Conservation (phyloP, 2,329 filamentous ascomycete genomes). For the Epichloe amarillans region DNA sequence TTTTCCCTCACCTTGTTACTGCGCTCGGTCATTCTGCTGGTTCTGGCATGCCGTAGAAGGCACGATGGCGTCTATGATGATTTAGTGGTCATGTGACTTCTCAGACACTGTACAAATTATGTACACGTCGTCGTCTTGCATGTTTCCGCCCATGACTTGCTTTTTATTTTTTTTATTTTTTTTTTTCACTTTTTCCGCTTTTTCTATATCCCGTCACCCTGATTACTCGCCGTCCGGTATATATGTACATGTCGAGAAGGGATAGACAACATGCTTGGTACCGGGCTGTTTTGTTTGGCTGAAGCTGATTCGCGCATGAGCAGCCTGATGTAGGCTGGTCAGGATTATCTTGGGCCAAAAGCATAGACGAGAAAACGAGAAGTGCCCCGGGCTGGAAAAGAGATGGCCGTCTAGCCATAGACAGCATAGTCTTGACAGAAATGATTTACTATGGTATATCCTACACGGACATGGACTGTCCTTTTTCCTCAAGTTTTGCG, state of each 20-base stretch:
- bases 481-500: too few relatives aligned
- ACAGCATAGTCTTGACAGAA: neutral
- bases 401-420: neutral
- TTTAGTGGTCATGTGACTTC: neutral
- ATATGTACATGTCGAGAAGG: neutral
- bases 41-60: neutral
- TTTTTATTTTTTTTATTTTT: neutral
- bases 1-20: neutral
- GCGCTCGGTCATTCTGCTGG: neutral
- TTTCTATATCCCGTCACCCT: neutral
- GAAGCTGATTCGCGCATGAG: neutral
- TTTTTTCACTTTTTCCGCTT: neutral
- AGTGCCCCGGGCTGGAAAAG: neutral
- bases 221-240: neutral
- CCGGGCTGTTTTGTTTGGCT: neutral
- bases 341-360: neutral
- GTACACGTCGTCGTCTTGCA: neutral
- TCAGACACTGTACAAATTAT: neutral
- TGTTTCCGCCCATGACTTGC: neutral
- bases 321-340: neutral
- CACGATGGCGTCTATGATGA: conserved; percentile 3
- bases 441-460: neutral
- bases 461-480: too few relatives aligned
- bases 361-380: neutral
- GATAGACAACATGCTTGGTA: neutral